Evolutionary conservation across 139 green algal genomes (phyloP).

Genomic region (Chlamydomonas schloesseri): DNA sequence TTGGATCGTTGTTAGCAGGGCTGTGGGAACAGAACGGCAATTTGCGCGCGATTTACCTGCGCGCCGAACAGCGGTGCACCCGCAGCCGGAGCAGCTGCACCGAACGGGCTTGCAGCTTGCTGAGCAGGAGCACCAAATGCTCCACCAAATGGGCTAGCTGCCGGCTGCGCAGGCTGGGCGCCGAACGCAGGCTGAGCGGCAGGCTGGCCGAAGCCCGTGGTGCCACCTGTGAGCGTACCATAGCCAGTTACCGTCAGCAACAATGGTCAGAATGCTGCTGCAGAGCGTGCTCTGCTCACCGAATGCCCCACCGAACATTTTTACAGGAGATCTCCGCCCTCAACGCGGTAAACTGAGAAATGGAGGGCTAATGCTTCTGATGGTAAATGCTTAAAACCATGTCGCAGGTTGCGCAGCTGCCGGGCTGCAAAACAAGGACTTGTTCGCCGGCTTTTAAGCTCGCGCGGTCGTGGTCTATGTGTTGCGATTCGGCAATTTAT

Average conservation of each 20-base stretch:
- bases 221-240: background rate
- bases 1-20: background rate
- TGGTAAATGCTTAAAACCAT: too few species aligned
- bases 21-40: background rate
- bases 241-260: too few species aligned
- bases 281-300: too few species aligned
- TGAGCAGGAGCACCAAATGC: conserved; percentile 3
- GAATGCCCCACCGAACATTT: too few species aligned
- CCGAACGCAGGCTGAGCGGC: conserved; percentile 20
- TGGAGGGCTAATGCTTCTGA: too few species aligned
- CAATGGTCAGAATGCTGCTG: too few species aligned
- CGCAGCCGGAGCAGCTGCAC: background rate
- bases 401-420: too few species aligned
- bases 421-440: background rate
- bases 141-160: conserved; percentile 21
- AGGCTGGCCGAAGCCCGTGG: conserved; percentile 21
- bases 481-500: too few species aligned
- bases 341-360: too few species aligned
- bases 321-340: too few species aligned
- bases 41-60: conserved; percentile 4
- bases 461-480: too few species aligned
- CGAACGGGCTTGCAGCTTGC: conserved; percentile 25
- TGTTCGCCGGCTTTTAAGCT: too few species aligned
- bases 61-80: conserved; percentile 38
- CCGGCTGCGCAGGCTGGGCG: conserved; percentile 30